Evolutionary conservation across 805 yeast species (phyloP).

Genomic region (Kodamaea hsintzibuensis): DNA sequence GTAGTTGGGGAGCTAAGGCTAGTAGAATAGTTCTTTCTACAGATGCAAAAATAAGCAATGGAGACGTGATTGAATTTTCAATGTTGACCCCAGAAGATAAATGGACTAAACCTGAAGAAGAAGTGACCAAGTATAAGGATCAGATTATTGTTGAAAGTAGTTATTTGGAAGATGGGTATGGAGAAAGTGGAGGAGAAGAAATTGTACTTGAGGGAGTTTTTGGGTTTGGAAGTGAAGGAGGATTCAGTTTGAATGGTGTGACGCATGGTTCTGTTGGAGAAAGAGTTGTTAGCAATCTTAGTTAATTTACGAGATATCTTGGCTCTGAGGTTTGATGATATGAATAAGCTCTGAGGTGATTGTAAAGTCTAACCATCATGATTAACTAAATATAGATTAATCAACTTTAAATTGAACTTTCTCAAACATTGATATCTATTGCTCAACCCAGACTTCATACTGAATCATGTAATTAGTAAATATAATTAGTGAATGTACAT

Average conservation of each 20-base stretch:
- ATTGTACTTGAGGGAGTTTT: conserved; percentile 18
- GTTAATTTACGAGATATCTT: too few relatives aligned
- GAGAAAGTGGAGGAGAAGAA: conserved; percentile 9
- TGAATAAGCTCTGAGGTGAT: too few relatives aligned
- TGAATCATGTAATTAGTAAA: too few relatives aligned
- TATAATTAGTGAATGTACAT: too few relatives aligned
- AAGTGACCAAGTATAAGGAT: not conserved
- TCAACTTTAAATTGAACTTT: too few relatives aligned
- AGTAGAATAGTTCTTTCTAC: conserved; percentile 67
- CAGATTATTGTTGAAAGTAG: conserved; percentile 30
- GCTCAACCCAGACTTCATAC: too few relatives aligned
- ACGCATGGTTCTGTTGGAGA: conserved; percentile 35
- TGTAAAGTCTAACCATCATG: too few relatives aligned
- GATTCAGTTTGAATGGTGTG: conserved; percentile 26
- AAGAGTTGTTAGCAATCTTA: conserved; percentile 10
- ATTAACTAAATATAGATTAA: too few relatives aligned
- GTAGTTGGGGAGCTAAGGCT: conserved; percentile 73
- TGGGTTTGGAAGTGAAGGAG: conserved; percentile 36
- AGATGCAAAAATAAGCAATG: conserved; percentile 45
- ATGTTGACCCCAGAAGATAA: conserved; percentile 41
- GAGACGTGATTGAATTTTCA: conserved; percentile 49
- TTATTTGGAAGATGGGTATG: conserved; percentile 29
- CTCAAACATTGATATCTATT: too few relatives aligned
- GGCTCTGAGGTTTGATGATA: too few relatives aligned
- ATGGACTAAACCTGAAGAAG: conserved; percentile 15